phyloP scores from a whole-genome alignment of 2,329 filamentous ascomycete species.

The Penicillium sp. region DNA sequence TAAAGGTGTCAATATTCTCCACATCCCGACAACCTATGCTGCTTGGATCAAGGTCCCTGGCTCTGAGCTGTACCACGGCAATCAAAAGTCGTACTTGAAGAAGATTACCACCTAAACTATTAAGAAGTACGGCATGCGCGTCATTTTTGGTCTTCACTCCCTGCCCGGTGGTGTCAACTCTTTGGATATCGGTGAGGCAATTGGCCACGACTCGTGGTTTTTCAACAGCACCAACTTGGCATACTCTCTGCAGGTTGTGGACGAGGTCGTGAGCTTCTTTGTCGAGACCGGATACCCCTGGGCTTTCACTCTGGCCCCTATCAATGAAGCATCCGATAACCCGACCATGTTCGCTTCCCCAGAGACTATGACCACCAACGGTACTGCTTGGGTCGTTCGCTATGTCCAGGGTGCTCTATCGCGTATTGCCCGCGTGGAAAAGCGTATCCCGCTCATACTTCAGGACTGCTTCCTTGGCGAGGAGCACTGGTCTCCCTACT shows the following conservation, averaged over 20 bases:
- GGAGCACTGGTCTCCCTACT: slow-evolving; percentile 27
- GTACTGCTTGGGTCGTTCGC: slow-evolving; percentile 27
- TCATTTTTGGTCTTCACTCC: slow-evolving; percentile 33
- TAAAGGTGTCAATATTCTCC: slow-evolving; percentile 15
- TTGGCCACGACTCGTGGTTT: slow-evolving; percentile 31
- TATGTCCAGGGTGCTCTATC: slow-evolving; percentile 28
- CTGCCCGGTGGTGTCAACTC: slow-evolving; percentile 33
- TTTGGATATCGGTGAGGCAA: slow-evolving; percentile 29
- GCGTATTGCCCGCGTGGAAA: slow-evolving; percentile 20
- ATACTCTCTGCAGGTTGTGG: slow-evolving; percentile 27
- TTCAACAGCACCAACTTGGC: slow-evolving; percentile 30
- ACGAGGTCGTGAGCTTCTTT: slow-evolving; percentile 26
- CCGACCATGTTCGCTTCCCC: slow-evolving; percentile 25
- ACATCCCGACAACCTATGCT: slow-evolving; percentile 22
- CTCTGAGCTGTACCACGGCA: slow-evolving; percentile 31
- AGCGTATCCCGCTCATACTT: slow-evolving; percentile 29
- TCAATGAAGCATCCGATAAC: slow-evolving; percentile 32
- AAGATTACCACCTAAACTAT: slow-evolving; percentile 27
- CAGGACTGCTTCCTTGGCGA: slow-evolving; percentile 31
- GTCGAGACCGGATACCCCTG: slow-evolving; percentile 20
- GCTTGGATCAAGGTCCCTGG: slow-evolving; percentile 29
- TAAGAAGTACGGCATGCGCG: slow-evolving; percentile 29
- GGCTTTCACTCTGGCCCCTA: slow-evolving; percentile 28
- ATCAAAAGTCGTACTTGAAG: slow-evolving; percentile 17
- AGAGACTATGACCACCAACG: slow-evolving; percentile 20